These are phyloP conservation scores for Globisporangium middletonii DNA, from an alignment of 352 stramenopile genomes.

Conservation along the genomic window DNA sequence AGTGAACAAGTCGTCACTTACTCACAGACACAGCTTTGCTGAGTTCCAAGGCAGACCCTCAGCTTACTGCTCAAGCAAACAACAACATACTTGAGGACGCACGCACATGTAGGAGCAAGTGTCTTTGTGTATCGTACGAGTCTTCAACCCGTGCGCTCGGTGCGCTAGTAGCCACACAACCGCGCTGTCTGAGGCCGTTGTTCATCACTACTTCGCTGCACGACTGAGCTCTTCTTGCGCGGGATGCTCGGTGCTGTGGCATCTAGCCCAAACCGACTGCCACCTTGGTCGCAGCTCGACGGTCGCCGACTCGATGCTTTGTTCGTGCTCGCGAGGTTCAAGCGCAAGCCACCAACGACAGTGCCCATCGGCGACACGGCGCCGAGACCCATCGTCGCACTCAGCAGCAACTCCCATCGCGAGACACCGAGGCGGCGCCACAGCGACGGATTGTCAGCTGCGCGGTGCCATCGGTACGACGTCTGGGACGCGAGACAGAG, in stretches of 20 bases:
- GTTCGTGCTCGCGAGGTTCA: conserved; percentile 13
- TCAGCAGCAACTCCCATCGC: conserved; percentile 57
- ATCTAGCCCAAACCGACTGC: conserved; percentile 4
- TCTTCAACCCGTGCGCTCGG: no score
- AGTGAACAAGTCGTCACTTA: no score
- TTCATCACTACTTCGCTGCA: neutral
- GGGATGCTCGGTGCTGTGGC: conserved; percentile 1
- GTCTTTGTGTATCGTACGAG: no score
- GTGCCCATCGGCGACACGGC: conserved; percentile 31
- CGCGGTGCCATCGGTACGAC: conserved; percentile 70
- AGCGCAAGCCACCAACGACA: conserved; percentile 12
- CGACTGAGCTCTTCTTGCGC: neutral
- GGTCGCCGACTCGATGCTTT: conserved; percentile 10
- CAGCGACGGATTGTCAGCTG: conserved; percentile 48
- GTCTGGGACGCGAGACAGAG: conserved; percentile 50
- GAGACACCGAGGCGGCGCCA: conserved; percentile 66
- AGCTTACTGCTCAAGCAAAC: no score
- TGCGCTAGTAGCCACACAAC: neutral
- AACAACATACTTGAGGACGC: no score
- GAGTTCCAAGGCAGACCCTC: no score
- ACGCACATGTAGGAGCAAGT: no score
- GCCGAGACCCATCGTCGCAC: conserved; percentile 51
- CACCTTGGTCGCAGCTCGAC: conserved; percentile 26
- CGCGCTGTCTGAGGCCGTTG: conserved; percentile 10
- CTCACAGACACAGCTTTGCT: no score